phyloP scores from a whole-genome alignment of 208 protist genomes.

The Trypanosoma avium region DNA sequence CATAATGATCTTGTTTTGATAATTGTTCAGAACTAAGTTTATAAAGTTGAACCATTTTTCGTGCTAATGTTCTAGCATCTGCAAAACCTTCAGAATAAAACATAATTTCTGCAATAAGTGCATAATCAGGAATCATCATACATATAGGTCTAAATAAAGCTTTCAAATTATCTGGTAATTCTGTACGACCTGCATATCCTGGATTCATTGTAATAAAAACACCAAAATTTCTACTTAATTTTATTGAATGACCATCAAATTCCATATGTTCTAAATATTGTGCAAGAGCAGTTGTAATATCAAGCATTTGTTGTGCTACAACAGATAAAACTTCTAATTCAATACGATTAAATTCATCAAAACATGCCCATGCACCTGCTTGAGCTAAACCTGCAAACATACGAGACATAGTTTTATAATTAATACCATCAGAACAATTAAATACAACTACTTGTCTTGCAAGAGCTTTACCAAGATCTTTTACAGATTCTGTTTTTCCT shows the following conservation, averaged over 20 bases:
- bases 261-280: slow-evolving; percentile 82
- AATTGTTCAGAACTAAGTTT: slow-evolving; percentile 95
- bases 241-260: slow-evolving; percentile 94
- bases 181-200: slow-evolving; percentile 96
- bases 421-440: slow-evolving; percentile 97
- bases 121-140: slow-evolving; percentile 98
- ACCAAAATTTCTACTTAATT: slow-evolving; percentile 92
- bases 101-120: slow-evolving; percentile 97
- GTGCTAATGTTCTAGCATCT: slow-evolving; percentile 91
- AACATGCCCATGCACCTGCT: slow-evolving; percentile 95
- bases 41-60: slow-evolving; percentile 98
- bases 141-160: slow-evolving; percentile 97
- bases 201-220: slow-evolving; percentile 99
- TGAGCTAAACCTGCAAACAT: slow-evolving; percentile 96
- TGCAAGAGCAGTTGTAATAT: slow-evolving; percentile 92
- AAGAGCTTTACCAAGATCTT: slow-evolving; percentile 93
- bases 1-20: slow-evolving; percentile 96
- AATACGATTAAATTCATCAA: slow-evolving; percentile 98
- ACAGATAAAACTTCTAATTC: slow-evolving; percentile 97
- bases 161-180: slow-evolving; percentile 98
- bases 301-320: slow-evolving; percentile 95
- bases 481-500: slow-evolving; percentile 97
- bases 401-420: slow-evolving; percentile 96
- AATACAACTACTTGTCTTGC: slow-evolving; percentile 94
- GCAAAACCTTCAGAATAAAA: slow-evolving; percentile 97